Conservation (phyloP, 495 filamentous ascomycete species). For the Barbatosphaeria neglecta region DNA sequence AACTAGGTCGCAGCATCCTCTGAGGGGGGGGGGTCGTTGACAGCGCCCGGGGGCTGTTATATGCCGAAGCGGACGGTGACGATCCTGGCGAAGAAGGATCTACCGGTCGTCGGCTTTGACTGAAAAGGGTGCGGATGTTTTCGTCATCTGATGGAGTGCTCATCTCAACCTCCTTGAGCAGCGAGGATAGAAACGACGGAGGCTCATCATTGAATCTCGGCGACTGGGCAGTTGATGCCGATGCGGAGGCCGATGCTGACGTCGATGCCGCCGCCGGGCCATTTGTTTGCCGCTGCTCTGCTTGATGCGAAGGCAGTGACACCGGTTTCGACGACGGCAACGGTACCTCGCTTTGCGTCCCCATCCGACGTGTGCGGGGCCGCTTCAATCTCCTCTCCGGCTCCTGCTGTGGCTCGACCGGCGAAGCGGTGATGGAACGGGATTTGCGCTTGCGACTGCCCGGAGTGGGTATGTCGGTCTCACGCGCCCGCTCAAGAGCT, state of each 20-base stretch:
- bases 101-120: constrained; percentile 33
- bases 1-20: constrained; percentile 48
- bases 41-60: constrained; percentile 55
- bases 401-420: constrained; percentile 44
- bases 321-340: constrained; percentile 18
- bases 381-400: constrained; percentile 74
- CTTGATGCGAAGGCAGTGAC: constrained; percentile 28
- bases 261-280: constrained; percentile 5
- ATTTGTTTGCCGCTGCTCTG: constrained; percentile 25
- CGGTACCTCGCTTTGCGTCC: constrained; percentile 22
- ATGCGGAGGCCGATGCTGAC: constrained; percentile 7
- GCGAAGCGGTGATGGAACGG: constrained; percentile 56
- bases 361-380: constrained; percentile 51
- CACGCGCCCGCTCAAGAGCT: constrained; percentile 70
- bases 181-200: constrained; percentile 62
- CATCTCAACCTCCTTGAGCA: constrained; percentile 78
- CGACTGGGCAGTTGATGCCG: constrained; percentile 11
- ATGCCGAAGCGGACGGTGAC: constrained; percentile 58
- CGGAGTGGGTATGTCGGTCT: constrained; percentile 40
- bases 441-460: constrained; percentile 61
- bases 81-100: constrained; percentile 58
- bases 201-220: constrained; percentile 22
- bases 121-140: constrained; percentile 31
- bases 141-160: constrained; percentile 46
- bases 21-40: constrained; percentile 63